Evolutionary conservation across 1,284 basidiomycete genomes (phyloP), one percentile per base, ranked within the genome.

Genomic region (Taiwanofungus camphoratus): DNA sequence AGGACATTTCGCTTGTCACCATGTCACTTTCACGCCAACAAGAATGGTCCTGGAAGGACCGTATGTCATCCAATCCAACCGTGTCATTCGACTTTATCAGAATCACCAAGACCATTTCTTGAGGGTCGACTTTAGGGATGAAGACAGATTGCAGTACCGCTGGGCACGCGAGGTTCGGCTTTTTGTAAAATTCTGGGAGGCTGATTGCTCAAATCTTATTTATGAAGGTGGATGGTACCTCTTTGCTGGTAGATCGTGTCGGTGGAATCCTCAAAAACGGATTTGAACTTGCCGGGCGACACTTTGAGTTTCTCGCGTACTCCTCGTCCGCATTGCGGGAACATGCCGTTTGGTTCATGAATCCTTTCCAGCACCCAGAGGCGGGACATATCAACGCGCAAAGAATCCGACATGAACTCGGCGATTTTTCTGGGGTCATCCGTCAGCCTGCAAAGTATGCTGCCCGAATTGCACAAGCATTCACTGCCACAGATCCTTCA

Each of bases 391-490:
- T 87, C 19, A 71, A 69, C 18, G 73, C 81, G 0, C 64, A 74
- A 24, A 63, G 48, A 13, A 87, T 91, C 42, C 71, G 87, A 19
- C 53, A 66, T 19, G 65, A 67, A 13, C 68, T 88, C 13, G 87
- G 87, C 11, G 69, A 84, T 53, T 89, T 90, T 57, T 67, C 66
- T 0, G 58, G 63, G 3, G 70, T 86, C 16, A 69, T 82, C 34
- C 63, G 58, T 36, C 70, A 67, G 26, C 87, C 87, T 5, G 86
- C 87, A 1, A 85, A 84, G 56, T 88, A 79, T 57, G 87, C 86
- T 8, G 88, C 88, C 12, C 74, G 88, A 23, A 67, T 92, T 52
- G 83, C 84, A 5, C 88, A 90, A 62, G 86, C 87, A 0, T 91
- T 91, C 55, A 87, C 85, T 0, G 81, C 82, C 1, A 91, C 88